Evolutionary conservation across 2,329 filamentous ascomycete genomes (phyloP).

Genomic region (Rhytidhysteron rufulum): DNA sequence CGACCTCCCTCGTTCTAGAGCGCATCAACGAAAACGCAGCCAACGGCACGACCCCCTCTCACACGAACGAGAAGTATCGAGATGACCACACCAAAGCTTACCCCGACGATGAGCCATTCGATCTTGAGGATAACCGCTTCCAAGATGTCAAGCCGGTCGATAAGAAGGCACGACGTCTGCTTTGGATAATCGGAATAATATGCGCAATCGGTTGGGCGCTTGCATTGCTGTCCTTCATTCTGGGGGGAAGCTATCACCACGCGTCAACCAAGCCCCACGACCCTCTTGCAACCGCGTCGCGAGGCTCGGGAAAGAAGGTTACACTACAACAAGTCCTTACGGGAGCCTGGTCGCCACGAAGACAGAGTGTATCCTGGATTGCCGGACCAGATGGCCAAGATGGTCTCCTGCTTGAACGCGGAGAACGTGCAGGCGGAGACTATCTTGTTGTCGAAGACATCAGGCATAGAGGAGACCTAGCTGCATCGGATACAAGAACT

Average conservation of each 20-base stretch:
- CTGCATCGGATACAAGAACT: constrained; percentile 50
- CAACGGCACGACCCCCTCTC: constrained; percentile 25
- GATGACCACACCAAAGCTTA: constrained; percentile 40
- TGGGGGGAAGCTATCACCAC: constrained; percentile 62
- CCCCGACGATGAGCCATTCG: constrained; percentile 47
- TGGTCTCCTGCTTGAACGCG: constrained; percentile 75
- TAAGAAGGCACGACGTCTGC: constrained; percentile 57
- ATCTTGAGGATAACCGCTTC: constrained; percentile 49
- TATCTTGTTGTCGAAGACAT: constrained; percentile 89
- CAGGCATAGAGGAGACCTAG: constrained; percentile 46
- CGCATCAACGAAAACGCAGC: constrained; percentile 59
- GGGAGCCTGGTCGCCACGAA: constrained; percentile 62
- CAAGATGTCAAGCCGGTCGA: constrained; percentile 56
- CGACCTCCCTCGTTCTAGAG: constrained; percentile 78
- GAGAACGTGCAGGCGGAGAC: constrained; percentile 57
- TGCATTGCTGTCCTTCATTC: constrained; percentile 64
- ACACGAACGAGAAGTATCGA: constrained; percentile 32
- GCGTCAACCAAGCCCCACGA: constrained; percentile 63
- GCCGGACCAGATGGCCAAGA: constrained; percentile 72
- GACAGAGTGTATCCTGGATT: constrained; percentile 72
- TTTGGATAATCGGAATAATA: constrained; percentile 59
- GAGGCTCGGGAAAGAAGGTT: constrained; percentile 67
- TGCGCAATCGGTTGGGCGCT: constrained; percentile 66
- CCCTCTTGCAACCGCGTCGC: constrained; percentile 59
- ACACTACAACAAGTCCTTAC: constrained; percentile 67